phyloP scores from a whole-genome alignment of 2,329 filamentous ascomycete genomes.

The Claviceps purpurea region DNA sequence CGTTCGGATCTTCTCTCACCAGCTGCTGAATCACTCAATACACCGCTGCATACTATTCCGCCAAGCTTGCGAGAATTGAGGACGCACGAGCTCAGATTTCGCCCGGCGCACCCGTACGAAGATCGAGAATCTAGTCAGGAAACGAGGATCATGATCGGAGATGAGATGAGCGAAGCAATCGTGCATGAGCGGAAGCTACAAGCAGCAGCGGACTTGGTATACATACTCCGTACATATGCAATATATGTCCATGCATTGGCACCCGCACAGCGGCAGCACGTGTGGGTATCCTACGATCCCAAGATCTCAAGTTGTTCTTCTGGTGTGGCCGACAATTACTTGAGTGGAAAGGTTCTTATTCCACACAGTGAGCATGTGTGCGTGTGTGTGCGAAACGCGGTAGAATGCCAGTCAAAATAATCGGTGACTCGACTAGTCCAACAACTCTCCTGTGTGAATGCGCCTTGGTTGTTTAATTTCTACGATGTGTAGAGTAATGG shows the following conservation, averaged over 20 bases:
- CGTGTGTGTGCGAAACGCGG: too few relatives aligned
- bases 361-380: too few relatives aligned
- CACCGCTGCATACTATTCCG: conserved; percentile 5
- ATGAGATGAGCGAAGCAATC: conserved; percentile 3
- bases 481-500: too few relatives aligned
- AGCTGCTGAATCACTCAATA: not conserved
- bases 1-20: too few relatives aligned
- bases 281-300: not conserved
- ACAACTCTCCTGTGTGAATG: too few relatives aligned
- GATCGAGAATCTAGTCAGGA: conserved; percentile 1
- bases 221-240: not conserved
- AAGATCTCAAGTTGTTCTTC: too few relatives aligned
- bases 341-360: not conserved
- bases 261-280: too few relatives aligned
- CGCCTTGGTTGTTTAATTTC: too few relatives aligned
- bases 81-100: conserved; percentile 5
- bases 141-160: conserved; percentile 1
- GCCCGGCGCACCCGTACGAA: conserved; percentile 8
- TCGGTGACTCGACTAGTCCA: too few relatives aligned
- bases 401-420: too few relatives aligned
- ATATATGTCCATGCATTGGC: not conserved
- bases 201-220: not conserved
- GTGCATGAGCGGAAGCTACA: conserved; percentile 3
- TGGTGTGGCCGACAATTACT: not conserved
- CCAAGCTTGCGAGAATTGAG: conserved; percentile 7